Evolutionary conservation across 495 filamentous ascomycete species (phyloP).

Genomic region (Talaromyces trachyspermus): DNA sequence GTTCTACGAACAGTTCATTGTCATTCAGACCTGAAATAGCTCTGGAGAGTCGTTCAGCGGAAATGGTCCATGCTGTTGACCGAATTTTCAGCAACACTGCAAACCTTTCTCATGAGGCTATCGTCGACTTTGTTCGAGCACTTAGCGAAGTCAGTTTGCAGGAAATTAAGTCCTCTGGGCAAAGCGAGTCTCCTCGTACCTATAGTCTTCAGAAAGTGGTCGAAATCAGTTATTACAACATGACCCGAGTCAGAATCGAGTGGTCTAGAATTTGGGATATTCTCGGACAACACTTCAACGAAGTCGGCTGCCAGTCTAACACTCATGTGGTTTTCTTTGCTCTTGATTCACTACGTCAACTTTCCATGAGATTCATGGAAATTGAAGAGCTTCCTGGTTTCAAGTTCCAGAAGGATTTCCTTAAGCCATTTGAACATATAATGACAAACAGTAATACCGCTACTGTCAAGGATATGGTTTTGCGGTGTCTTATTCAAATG

Average conservation of each 20-base stretch:
- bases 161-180: slow-evolving; percentile 93
- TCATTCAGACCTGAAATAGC: slow-evolving; percentile 81
- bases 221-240: slow-evolving; percentile 98
- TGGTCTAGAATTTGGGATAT: slow-evolving; percentile 98
- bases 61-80: slow-evolving; percentile 88
- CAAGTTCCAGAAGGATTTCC: slow-evolving; percentile 99
- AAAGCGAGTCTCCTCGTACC: slow-evolving; percentile 87
- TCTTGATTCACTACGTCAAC: slow-evolving; percentile 84
- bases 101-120: slow-evolving; percentile 86
- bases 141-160: slow-evolving; percentile 97
- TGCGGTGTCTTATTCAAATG: slow-evolving; percentile 98
- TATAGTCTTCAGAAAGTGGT: slow-evolving; percentile 97
- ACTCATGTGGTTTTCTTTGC: slow-evolving; percentile 96
- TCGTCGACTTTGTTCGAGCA: slow-evolving; percentile 93
- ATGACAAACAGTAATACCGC: slow-evolving; percentile 86
- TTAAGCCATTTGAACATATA: slow-evolving; percentile 96
- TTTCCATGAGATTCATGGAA: slow-evolving; percentile 98
- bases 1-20: slow-evolving; percentile 55
- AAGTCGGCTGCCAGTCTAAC: slow-evolving; percentile 92
- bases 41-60: slow-evolving; percentile 82
- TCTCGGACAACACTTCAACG: slow-evolving; percentile 94
- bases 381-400: slow-evolving; percentile 96
- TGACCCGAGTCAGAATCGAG: slow-evolving; percentile 95
- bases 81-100: slow-evolving; percentile 94
- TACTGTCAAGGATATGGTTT: slow-evolving; percentile 93